Evolutionary conservation across 2,329 filamentous ascomycete species (phyloP).

Genomic region (Neocatenulostroma microsporum): DNA sequence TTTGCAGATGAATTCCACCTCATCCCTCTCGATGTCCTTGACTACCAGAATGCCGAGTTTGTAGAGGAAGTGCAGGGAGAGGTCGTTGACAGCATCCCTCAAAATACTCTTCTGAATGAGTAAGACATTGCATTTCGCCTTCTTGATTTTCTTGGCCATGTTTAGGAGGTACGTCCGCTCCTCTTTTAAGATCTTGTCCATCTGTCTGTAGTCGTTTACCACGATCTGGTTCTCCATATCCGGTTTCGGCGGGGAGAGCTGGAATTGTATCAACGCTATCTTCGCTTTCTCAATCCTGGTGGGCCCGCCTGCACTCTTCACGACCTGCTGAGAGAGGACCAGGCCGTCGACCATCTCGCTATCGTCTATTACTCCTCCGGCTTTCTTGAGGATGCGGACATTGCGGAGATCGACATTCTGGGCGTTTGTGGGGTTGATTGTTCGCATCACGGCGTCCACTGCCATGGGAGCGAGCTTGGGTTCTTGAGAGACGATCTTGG

Average conservation of each 20-base stretch:
- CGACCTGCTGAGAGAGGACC: slow-evolving; percentile 81
- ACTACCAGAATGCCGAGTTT: slow-evolving; percentile 92
- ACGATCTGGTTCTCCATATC: slow-evolving; percentile 99
- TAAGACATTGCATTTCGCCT: slow-evolving; percentile 98
- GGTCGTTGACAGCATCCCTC: slow-evolving; percentile 92
- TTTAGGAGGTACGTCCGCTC: slow-evolving; percentile 96
- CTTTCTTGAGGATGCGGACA: slow-evolving; percentile 95
- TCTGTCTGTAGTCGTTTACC: slow-evolving; percentile 98
- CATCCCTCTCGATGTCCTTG: slow-evolving; percentile 97
- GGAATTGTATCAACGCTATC: slow-evolving; percentile 97
- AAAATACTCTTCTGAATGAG: slow-evolving; percentile 98
- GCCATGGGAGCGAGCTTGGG: slow-evolving; percentile 97
- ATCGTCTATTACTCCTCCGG: slow-evolving; percentile 95
- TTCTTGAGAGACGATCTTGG: slow-evolving; percentile 97
- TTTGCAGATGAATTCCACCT: slow-evolving; percentile 99
- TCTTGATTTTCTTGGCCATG: slow-evolving; percentile 99
- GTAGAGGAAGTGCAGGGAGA: slow-evolving; percentile 93
- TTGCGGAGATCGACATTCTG: slow-evolving; percentile 96
- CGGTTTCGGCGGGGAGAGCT: slow-evolving; percentile 94
- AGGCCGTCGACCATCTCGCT: slow-evolving; percentile 94
- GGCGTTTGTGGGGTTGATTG: slow-evolving; percentile 89
- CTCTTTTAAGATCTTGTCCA: slow-evolving; percentile 99
- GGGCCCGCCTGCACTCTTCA: slow-evolving; percentile 89
- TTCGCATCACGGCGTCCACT: slow-evolving; percentile 90
- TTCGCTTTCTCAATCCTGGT: slow-evolving; percentile 92